Evolutionary conservation across 1,139 yeast genomes (phyloP), one percentile per base, ranked within the genome.

Genomic region (Hemisphaericaspora subhashii): DNA sequence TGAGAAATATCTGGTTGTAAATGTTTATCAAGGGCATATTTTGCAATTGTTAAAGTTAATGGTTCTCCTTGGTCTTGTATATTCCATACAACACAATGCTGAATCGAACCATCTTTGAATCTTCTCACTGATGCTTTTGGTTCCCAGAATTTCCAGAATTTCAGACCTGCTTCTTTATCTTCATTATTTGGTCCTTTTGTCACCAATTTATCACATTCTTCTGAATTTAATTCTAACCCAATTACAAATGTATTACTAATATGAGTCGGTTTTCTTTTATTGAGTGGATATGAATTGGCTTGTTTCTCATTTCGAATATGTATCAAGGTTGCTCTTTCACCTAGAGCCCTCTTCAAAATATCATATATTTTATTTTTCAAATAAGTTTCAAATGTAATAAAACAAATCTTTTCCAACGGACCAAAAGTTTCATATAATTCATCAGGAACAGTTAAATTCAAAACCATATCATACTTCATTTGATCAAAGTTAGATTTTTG

Each of bases 91-190:
- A 92, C 95, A 60, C 96, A 85, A 61, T 92, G 94, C 46, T 80
- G 82, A 45, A 94, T 88, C 3, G 83, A 71, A 23, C 98, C 98
- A 60, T 90, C 96, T 57, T 83, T 84, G 65, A 90, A 94, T 57
- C 95, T 78, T 67, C 99, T 80, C 43, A 92, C 71, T 12, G 95
- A 88, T 0, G 95, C 82, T 51, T 79, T 83, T 11, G 76, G 58
- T 3, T 98, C 98, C 99, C 98, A 94, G 57, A 92, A 90, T 4
- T 79, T 68, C 50, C 87, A 78, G 66, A 94, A 92, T 40, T 74
- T 72, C 7, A 68, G 58, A 5, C 83, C 81, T 23, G 74, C 81
- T 34, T 78, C 81, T 22, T 69, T 72, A 31, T 74, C 79, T 36
- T 77, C 79, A 36, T 79, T 77, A 40, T 77, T 77, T 3, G 98